Evolutionary conservation across 225 moss, liverwort and hornwort genomes (phyloP).

Genomic region (Marchantia polymorpha): DNA sequence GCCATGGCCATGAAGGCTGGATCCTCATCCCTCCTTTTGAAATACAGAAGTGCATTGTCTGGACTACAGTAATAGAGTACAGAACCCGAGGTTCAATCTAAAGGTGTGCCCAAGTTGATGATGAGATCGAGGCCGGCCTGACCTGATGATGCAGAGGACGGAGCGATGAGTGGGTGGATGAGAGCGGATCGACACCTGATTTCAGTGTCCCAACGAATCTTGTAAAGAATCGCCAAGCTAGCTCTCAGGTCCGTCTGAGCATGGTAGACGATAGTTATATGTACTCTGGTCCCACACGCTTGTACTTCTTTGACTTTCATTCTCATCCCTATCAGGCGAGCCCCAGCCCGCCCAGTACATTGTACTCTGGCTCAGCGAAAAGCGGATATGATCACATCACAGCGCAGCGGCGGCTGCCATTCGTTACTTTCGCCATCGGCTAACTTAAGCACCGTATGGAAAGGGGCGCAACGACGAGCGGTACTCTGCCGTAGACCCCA

Average conservation of each 20-base stretch:
- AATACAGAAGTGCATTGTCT: background rate
- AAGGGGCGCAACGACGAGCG: background rate
- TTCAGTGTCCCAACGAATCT: background rate
- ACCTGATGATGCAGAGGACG: slow-evolving; percentile 1
- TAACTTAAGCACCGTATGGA: slow-evolving; percentile 1
- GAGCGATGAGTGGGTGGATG: background rate
- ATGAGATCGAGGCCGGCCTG: slow-evolving; percentile 7
- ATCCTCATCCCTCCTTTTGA: background rate
- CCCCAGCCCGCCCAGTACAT: background rate
- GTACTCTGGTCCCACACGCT: slow-evolving; percentile 14
- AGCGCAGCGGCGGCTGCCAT: background rate
- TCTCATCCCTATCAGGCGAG: slow-evolving; percentile 3
- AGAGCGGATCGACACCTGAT: background rate
- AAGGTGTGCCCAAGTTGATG: background rate
- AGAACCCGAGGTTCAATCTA: background rate
- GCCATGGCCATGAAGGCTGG: background rate
- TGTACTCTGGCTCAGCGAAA: background rate
- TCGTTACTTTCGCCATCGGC: background rate
- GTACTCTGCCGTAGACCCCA: background rate
- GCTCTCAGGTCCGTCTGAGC: background rate
- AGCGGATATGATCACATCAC: slow-evolving; percentile 9
- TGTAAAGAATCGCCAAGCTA: slow-evolving; percentile 5
- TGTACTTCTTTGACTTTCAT: slow-evolving; percentile 17
- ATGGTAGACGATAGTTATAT: background rate
- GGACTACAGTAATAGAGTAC: slow-evolving; percentile 5